These are phyloP conservation scores for Gardenia jasminoides DNA, from an alignment of 257 asterid genomes.

Conservation along the genomic window DNA sequence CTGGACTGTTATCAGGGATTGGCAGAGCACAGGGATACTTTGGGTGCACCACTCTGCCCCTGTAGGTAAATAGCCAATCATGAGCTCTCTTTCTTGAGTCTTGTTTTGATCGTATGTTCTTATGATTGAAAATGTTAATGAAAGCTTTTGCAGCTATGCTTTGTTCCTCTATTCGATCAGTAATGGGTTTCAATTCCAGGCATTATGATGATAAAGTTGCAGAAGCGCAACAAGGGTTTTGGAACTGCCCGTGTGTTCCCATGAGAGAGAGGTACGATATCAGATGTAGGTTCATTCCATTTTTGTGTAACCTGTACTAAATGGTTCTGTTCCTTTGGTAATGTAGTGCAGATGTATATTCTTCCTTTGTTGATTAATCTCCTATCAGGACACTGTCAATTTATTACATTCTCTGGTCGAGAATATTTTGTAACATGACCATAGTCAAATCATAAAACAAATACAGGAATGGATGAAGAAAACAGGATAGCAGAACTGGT, in stretches of 20 bases:
- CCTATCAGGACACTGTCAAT: neutral
- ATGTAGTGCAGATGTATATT: neutral
- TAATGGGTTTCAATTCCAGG: constrained; percentile 30
- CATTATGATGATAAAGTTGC: constrained; percentile 92
- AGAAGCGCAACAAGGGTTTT: constrained; percentile 93
- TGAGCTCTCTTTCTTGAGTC: neutral
- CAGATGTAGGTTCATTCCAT: neutral
- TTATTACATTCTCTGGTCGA: neutral
- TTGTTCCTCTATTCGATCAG: neutral
- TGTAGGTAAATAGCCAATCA: constrained; percentile 54
- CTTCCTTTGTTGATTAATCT: neutral
- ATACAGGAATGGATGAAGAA: neutral
- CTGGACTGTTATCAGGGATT: constrained; percentile 60
- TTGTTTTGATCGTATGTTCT: neutral
- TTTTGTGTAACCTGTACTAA: neutral
- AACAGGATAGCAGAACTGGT: neutral
- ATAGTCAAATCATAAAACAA: neutral
- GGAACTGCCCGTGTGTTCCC: constrained; percentile 95
- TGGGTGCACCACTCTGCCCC: constrained; percentile 98
- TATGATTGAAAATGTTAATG: constrained; percentile 1
- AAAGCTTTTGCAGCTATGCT: neutral
- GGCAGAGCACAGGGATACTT: constrained; percentile 94
- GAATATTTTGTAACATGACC: neutral
- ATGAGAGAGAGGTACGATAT: constrained; percentile 54
- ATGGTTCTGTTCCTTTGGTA: neutral